Conservation (phyloP, 139 green algal species). For the Closterium sp. region DNA sequence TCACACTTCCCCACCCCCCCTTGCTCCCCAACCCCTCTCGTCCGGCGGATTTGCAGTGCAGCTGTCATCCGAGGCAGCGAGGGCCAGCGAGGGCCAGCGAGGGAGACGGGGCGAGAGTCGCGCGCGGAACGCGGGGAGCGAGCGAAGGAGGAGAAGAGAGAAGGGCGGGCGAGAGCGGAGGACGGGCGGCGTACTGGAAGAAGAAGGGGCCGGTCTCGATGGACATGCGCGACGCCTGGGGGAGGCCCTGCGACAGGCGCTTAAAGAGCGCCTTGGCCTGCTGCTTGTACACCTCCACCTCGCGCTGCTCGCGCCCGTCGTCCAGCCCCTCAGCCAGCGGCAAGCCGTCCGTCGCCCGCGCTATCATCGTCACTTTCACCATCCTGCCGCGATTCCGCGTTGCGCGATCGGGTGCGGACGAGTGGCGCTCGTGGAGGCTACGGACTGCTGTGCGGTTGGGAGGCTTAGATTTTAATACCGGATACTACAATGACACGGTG, state of each 20-base stretch:
- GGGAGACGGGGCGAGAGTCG: no score
- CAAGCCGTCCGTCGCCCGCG: conserved; percentile 82
- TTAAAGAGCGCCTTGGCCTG: conserved; percentile 90
- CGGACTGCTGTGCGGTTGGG: not conserved
- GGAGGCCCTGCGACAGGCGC: conserved; percentile 56
- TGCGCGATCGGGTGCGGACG: not conserved
- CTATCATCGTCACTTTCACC: conserved; percentile 95
- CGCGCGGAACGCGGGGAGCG: not conserved
- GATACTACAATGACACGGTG: not conserved
- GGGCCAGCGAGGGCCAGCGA: no score
- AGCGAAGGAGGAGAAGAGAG: not conserved
- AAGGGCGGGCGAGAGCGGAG: not conserved
- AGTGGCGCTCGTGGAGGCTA: not conserved
- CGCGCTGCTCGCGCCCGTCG: conserved; percentile 76
- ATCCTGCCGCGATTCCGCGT: conserved; percentile 58
- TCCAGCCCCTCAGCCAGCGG: conserved; percentile 94
- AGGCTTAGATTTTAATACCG: not conserved
- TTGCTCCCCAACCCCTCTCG: no score
- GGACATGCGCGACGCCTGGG: conserved; percentile 62
- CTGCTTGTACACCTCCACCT: conserved; percentile 85
- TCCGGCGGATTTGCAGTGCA: no score
- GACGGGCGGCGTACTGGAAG: conserved; percentile 39
- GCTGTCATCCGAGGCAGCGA: no score
- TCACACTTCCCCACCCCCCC: no score
- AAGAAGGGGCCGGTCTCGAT: conserved; percentile 67